Evolutionary conservation across 345 rosid genomes (phyloP).

Genomic region (Leavenworthia alabamica): DNA sequence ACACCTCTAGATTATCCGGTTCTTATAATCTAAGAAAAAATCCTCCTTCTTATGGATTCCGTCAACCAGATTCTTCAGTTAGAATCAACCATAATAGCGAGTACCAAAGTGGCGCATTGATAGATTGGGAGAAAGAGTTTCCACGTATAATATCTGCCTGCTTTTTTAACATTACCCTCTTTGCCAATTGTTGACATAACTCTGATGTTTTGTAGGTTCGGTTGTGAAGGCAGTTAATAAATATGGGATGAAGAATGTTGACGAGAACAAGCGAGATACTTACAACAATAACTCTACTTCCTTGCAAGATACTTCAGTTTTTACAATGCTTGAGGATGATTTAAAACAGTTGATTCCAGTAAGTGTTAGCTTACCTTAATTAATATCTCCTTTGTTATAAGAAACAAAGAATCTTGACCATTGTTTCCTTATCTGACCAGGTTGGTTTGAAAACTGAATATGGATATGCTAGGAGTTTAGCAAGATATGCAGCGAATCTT

Average conservation of each 20-base stretch:
- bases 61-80: constrained; percentile 40
- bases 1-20: constrained; percentile 33
- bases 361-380: constrained; percentile 21
- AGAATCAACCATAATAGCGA: constrained; percentile 48
- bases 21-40: constrained; percentile 62
- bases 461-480: constrained; percentile 74
- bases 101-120: constrained; percentile 37
- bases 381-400: background rate
- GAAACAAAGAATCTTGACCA: constrained; percentile 5
- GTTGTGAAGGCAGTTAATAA: constrained; percentile 72
- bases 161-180: background rate
- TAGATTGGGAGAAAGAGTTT: constrained; percentile 90
- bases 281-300: constrained; percentile 38
- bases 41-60: constrained; percentile 37
- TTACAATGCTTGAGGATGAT: constrained; percentile 48
- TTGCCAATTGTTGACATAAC: constrained; percentile 6
- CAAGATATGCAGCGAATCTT: constrained; percentile 68
- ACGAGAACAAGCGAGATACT: constrained; percentile 69
- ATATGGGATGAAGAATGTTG: constrained; percentile 75
- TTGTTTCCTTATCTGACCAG: constrained; percentile 33
- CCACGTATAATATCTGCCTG: constrained; percentile 43
- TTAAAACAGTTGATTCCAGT: constrained; percentile 72
- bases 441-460: constrained; percentile 75
- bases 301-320: constrained; percentile 33
- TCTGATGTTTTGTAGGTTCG: constrained; percentile 52